Evolutionary conservation across 495 filamentous ascomycete species (phyloP), one percentile per base, ranked within the genome.

Genomic region (Arthonia radiata): DNA sequence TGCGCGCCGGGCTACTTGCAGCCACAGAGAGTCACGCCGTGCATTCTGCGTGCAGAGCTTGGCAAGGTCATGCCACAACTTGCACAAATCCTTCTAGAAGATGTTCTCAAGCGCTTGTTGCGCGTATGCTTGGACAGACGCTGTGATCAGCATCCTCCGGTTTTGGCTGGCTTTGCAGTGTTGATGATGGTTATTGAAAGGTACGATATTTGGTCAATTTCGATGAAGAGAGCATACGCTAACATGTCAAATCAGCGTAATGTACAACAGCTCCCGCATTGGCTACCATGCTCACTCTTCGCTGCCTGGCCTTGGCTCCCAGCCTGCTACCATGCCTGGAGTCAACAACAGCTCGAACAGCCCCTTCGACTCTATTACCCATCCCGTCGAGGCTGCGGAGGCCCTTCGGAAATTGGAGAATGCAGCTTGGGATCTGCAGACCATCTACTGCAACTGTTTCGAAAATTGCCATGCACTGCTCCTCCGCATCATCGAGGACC

Each of bases 41-140:
- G 40, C 27, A 40, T 43, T 33, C 37, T 43, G 29, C 37, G 40
- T 21, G 36, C 30, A 3, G 37, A 43, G 25, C 16, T 43, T n/a
- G 40, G 40, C 28, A 27, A 27, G 22, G 24, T 33, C 4, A 37
- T 43, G 37, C 40, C 40, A 3, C 5, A 13, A 15, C 31, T 43
- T 9, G 40, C 40, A 4, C 25, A 31, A 11, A 13, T 21, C 2
- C 32, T 40, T 3, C 37, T 40, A 37, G 21, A 27, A 10, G 32
- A 35, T 18, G 26, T 38, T 8, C 40, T 43, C 28, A 26, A 26
- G 6, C 13, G 17, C 2, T 30, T 43, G 2, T 37, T 40, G 25
- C 26, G 23, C 15, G 26, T 40, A 6, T 24, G 29, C 15, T 25
- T 40, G 6, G 29, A 30, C n/a, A 27, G 40, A 8, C 27, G 37